Conservation (phyloP, 1,284 basidiomycete species). For the Rhodotorula glutinis region DNA sequence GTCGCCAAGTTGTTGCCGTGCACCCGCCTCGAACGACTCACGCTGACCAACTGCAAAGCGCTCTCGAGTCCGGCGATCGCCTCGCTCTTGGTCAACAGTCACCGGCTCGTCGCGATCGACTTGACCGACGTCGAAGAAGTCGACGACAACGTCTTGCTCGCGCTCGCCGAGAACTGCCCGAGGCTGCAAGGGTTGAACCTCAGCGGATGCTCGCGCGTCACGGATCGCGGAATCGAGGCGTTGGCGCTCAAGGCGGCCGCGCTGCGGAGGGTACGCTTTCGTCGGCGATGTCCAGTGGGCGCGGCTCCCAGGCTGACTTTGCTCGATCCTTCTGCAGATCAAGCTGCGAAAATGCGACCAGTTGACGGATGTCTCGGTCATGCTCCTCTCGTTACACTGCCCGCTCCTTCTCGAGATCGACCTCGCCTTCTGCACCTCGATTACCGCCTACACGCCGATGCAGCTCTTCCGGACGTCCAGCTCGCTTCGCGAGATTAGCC, state of each 20-base stretch:
- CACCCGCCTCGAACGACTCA: conserved; percentile 82
- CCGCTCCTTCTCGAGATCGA: conserved; percentile 91
- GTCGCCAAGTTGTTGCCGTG: conserved; percentile 73
- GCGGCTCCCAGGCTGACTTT: not conserved
- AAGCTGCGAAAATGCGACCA: conserved; percentile 75
- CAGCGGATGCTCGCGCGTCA: conserved; percentile 74
- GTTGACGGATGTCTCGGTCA: conserved; percentile 76
- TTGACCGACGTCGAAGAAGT: conserved; percentile 70
- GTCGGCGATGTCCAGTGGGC: too few relatives aligned
- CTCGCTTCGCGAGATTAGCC: conserved; percentile 85
- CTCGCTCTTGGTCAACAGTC: conserved; percentile 61
- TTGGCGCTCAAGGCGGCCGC: conserved; percentile 71
- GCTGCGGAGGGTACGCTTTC: conserved; percentile 59
- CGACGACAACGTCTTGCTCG: conserved; percentile 66
- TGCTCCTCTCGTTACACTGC: conserved; percentile 73
- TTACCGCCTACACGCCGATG: conserved; percentile 75
- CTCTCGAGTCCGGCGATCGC: conserved; percentile 68
- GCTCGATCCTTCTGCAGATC: conserved; percentile 55
- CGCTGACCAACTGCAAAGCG: conserved; percentile 75
- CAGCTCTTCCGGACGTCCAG: conserved; percentile 76
- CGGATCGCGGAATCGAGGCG: conserved; percentile 71
- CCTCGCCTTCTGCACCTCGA: conserved; percentile 73
- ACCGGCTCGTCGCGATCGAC: conserved; percentile 83
- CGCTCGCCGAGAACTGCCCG: conserved; percentile 66
- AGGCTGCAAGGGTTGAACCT: conserved; percentile 91